Conservation (phyloP, 352 stramenopile genomes). For the Globisporangium nunn region DNA sequence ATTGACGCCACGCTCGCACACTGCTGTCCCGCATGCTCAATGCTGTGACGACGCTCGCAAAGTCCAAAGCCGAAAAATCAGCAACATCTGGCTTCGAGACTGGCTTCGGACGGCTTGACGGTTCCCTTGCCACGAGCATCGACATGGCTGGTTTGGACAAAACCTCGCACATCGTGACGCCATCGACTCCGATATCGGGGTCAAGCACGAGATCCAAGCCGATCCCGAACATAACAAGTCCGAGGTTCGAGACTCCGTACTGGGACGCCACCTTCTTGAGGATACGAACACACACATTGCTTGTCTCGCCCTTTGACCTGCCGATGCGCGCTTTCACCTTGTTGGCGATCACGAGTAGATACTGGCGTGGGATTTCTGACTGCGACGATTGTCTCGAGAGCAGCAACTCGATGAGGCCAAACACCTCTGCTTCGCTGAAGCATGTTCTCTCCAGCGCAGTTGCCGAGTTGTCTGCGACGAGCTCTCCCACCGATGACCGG, state of each 20-base stretch:
- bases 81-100: background rate
- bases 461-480: background rate
- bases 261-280: constrained; percentile 8
- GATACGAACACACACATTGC: constrained; percentile 9
- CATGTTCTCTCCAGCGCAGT: background rate
- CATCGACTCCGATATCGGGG: background rate
- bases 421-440: constrained; percentile 2
- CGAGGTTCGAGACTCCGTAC: constrained; percentile 3
- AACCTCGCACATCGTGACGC: constrained; percentile 1
- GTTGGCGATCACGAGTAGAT: constrained; percentile 1
- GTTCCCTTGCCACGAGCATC: constrained; percentile 8
- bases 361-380: background rate
- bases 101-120: constrained; percentile 1
- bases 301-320: background rate
- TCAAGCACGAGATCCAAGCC: constrained; percentile 13
- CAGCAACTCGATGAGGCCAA: constrained; percentile 6
- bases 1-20: constrained; percentile 26
- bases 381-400: constrained; percentile 3
- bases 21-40: constrained; percentile 22
- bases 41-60: constrained; percentile 34
- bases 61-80: constrained; percentile 30
- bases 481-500: background rate
- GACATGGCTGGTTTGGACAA: constrained; percentile 1
- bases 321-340: constrained; percentile 7
- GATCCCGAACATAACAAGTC: constrained; percentile 8